A percentile compares a stretch with the other conserved stretches of the same genome.
Evolutionary conservation across 2,329 filamentous ascomycete genomes (phyloP).

Genomic region (Fonsecaea erecta): DNA sequence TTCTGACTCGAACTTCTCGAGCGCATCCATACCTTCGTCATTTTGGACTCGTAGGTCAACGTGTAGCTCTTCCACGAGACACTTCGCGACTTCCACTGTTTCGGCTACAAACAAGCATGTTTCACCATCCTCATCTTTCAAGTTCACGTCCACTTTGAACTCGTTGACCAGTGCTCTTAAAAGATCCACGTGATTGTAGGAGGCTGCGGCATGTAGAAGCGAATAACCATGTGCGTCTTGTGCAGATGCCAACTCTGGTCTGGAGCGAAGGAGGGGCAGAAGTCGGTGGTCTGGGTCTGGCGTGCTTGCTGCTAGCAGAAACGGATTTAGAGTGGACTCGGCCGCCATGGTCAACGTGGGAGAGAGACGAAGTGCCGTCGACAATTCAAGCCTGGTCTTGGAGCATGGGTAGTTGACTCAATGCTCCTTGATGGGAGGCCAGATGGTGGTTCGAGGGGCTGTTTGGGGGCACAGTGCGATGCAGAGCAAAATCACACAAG

Average conservation of each 20-base stretch:
- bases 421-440: not conserved
- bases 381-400: not conserved
- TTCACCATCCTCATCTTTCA: slow-evolving; percentile 88
- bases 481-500: not conserved
- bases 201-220: slow-evolving; percentile 87
- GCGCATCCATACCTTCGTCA: slow-evolving; percentile 76
- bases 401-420: not conserved
- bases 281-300: slow-evolving; percentile 62
- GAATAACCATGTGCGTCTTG: slow-evolving; percentile 95
- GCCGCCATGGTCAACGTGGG: slow-evolving; percentile 16
- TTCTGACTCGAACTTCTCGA: slow-evolving; percentile 78
- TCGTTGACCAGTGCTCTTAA: slow-evolving; percentile 75
- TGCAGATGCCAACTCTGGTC: slow-evolving; percentile 74
- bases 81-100: slow-evolving; percentile 74
- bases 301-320: slow-evolving; percentile 81
- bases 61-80: slow-evolving; percentile 80
- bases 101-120: slow-evolving; percentile 95
- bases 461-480: not conserved
- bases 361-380: not conserved
- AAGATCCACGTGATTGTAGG: slow-evolving; percentile 85
- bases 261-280: slow-evolving; percentile 72
- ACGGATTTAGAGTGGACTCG: slow-evolving; percentile 58
- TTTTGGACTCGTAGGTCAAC: slow-evolving; percentile 70
- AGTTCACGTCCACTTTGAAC: slow-evolving; percentile 76
- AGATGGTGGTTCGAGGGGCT: not conserved